Evolutionary conservation across 108 stramenopile genomes (phyloP).

Genomic region (Hondaea fermentalgiana): DNA sequence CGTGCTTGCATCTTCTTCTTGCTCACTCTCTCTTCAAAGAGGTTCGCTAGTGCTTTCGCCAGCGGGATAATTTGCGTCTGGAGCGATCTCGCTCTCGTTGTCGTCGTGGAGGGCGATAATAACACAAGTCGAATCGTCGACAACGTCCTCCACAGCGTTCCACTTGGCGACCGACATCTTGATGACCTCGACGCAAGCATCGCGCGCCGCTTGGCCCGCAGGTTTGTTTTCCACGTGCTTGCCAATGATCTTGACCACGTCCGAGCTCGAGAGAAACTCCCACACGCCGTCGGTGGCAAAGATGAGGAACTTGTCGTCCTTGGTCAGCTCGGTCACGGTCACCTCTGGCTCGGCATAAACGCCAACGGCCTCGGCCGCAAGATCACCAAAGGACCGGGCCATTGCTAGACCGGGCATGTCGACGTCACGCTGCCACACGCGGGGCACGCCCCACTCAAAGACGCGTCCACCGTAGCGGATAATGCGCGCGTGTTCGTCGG

Average conservation of each 20-base stretch:
- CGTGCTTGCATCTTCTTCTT: no score
- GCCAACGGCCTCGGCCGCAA: constrained; percentile 74
- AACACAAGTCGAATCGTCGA: constrained; percentile 21
- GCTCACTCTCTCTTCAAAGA: no score
- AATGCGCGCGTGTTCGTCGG: constrained; percentile 42
- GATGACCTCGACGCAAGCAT: constrained; percentile 2
- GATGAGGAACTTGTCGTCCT: constrained; percentile 44
- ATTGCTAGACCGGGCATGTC: constrained; percentile 62
- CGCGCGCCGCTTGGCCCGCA: not conserved
- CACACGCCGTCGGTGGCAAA: constrained; percentile 46
- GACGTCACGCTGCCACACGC: constrained; percentile 5
- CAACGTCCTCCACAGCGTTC: constrained; percentile 20
- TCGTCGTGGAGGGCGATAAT: not conserved
- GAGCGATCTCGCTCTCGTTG: not conserved
- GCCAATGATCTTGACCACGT: constrained; percentile 28
- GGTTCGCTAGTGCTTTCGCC: no score
- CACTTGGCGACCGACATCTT: not conserved
- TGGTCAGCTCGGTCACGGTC: constrained; percentile 13
- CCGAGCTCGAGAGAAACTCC: constrained; percentile 40
- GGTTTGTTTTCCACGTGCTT: constrained; percentile 5
- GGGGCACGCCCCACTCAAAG: constrained; percentile 38
- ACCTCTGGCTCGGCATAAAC: constrained; percentile 83
- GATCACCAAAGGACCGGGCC: constrained; percentile 87
- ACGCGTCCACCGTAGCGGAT: constrained; percentile 35
- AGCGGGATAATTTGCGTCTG: no score